Conservation (phyloP, 2,329 filamentous ascomycete species). For the Dactylellina cionopaga region DNA sequence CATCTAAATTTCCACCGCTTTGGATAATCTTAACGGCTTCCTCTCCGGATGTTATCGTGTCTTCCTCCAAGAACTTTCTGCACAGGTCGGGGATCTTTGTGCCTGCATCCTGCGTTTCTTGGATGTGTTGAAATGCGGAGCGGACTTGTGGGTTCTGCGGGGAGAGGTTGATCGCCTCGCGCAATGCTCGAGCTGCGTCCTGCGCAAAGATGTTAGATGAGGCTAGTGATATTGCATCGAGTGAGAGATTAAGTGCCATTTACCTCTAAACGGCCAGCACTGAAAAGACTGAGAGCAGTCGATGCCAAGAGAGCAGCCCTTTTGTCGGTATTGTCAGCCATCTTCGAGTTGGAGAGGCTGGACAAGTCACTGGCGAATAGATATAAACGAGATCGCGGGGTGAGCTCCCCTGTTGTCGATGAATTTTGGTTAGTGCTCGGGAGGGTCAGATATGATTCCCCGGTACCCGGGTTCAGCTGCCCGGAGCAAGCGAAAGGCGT, state of each 20-base stretch:
- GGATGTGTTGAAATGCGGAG: slow-evolving; percentile 55
- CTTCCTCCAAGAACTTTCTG: slow-evolving; percentile 54
- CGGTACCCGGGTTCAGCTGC: too few species aligned
- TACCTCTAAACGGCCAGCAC: slow-evolving; percentile 54
- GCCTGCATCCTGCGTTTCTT: slow-evolving; percentile 54
- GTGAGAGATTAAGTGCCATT: slow-evolving; percentile 2
- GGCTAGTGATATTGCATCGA: neutral
- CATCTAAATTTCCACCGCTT: slow-evolving; percentile 43
- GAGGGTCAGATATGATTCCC: too few species aligned
- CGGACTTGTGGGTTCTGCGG: slow-evolving; percentile 55
- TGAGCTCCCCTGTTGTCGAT: too few species aligned
- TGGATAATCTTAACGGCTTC: slow-evolving; percentile 53
- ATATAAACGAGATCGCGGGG: too few species aligned
- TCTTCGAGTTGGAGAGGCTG: slow-evolving; percentile 5
- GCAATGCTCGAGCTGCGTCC: slow-evolving; percentile 56
- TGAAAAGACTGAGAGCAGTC: slow-evolving; percentile 55
- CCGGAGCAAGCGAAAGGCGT: too few species aligned
- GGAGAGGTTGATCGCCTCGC: slow-evolving; percentile 56
- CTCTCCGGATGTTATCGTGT: slow-evolving; percentile 37
- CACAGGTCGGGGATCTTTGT: slow-evolving; percentile 53
- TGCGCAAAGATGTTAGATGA: slow-evolving; percentile 28
- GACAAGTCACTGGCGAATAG: slow-evolving; percentile 29
- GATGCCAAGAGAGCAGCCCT: slow-evolving; percentile 54
- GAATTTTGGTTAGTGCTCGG: too few species aligned
- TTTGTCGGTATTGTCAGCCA: slow-evolving; percentile 39